phyloP scores from a whole-genome alignment of 202 grass and related monocot species.

The Panicum virgatum region DNA sequence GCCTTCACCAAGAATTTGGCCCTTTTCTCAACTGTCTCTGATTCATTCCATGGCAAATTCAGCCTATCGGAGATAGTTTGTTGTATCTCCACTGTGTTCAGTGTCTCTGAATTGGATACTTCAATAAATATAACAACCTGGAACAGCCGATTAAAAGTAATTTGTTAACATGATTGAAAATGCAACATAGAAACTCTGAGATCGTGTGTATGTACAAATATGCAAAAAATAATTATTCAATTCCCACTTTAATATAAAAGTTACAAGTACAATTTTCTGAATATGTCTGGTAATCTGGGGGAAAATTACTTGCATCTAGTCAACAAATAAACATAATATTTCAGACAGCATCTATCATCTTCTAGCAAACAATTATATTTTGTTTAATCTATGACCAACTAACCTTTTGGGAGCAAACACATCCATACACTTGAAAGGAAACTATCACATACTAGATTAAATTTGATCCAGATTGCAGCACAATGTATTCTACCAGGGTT shows the following conservation, averaged over 20 bases:
- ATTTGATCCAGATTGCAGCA: neutral
- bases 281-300: neutral
- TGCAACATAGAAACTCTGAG: neutral
- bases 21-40: slow-evolving; percentile 35
- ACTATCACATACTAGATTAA: neutral
- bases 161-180: slow-evolving; percentile 10
- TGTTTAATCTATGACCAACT: neutral
- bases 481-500: neutral
- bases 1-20: slow-evolving; percentile 56
- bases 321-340: neutral
- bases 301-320: neutral
- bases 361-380: neutral
- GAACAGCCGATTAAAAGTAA: slow-evolving; percentile 13
- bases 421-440: neutral
- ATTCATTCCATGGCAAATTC: slow-evolving; percentile 59
- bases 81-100: slow-evolving; percentile 50
- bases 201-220: neutral
- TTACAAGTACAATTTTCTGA: neutral
- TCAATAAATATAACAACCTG: slow-evolving; percentile 68
- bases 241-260: no score
- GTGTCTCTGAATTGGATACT: slow-evolving; percentile 57
- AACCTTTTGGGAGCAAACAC: neutral
- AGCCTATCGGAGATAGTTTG: slow-evolving; percentile 51
- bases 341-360: neutral
- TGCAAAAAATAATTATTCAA: neutral